Conservation (phyloP, 768 basidiomycete species). For the Podaxis rugospora region DNA sequence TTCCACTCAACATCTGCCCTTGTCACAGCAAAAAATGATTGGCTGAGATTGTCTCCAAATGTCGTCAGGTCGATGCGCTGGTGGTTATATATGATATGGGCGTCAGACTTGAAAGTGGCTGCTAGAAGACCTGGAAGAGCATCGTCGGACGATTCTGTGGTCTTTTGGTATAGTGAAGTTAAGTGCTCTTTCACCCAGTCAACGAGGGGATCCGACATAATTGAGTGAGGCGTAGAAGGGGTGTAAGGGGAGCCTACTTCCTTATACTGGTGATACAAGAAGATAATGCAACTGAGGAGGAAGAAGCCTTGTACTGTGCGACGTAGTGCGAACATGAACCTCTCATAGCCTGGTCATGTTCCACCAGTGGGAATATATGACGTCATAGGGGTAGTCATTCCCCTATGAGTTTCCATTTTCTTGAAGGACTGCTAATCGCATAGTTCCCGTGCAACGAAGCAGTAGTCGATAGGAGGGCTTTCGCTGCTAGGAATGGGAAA, state of each 20-base stretch:
- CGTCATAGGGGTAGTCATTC: not conserved
- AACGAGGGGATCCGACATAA: slow-evolving; percentile 1
- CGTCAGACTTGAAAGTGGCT: not conserved
- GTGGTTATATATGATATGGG: slow-evolving; percentile 21
- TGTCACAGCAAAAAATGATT: slow-evolving; percentile 16
- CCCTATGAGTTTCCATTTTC: too few relatives aligned
- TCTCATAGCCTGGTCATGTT: too few relatives aligned
- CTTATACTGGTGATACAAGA: not conserved
- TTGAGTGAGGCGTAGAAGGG: not conserved
- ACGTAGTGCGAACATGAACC: not conserved
- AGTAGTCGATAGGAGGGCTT: too few relatives aligned
- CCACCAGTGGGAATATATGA: not conserved
- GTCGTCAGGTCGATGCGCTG: slow-evolving; percentile 18
- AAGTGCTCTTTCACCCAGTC: slow-evolving; percentile 1
- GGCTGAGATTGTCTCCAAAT: slow-evolving; percentile 22
- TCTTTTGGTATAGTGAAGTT: not conserved
- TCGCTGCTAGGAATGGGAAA: too few relatives aligned
- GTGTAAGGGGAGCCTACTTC: not conserved
- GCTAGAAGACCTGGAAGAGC: not conserved
- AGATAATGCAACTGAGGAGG: not conserved
- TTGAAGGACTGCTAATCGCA: too few relatives aligned
- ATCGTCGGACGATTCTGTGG: not conserved
- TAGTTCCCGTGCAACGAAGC: too few relatives aligned
- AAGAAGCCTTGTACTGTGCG: not conserved
- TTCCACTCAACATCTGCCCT: slow-evolving; percentile 29